Evolutionary conservation across 1,139 yeast genomes (phyloP).

Genomic region (Pichia sp.): DNA sequence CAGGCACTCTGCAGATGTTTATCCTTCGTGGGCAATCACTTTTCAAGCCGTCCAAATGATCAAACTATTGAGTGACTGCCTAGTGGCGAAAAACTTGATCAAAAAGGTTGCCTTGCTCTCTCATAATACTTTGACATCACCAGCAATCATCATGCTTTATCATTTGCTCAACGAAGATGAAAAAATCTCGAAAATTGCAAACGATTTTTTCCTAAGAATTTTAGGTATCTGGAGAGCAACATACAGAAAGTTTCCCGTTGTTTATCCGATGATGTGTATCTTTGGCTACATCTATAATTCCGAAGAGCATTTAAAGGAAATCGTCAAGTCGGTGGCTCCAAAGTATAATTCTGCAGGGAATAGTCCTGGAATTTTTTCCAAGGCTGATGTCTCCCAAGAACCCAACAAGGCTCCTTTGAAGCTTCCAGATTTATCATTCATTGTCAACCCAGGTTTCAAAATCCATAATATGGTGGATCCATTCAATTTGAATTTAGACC

Average conservation of each 20-base stretch:
- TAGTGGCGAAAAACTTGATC: conserved; percentile 47
- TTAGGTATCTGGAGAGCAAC: conserved; percentile 22
- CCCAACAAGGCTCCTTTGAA: conserved; percentile 4
- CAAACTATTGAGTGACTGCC: conserved; percentile 57
- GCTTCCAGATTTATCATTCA: conserved; percentile 18
- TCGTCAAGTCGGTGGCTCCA: conserved; percentile 22
- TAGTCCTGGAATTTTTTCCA: not conserved
- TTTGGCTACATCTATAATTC: conserved; percentile 25
- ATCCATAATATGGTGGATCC: not conserved
- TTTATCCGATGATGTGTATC: conserved; percentile 25
- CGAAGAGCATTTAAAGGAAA: conserved; percentile 32
- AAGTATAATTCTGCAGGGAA: not conserved
- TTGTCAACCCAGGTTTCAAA: conserved; percentile 14
- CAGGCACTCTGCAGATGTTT: conserved; percentile 49
- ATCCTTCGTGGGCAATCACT: conserved; percentile 81
- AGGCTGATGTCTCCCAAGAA: not conserved
- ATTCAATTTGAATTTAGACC: conserved; percentile 6
- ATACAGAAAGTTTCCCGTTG: conserved; percentile 34
- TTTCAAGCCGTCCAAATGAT: conserved; percentile 85
- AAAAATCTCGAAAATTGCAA: conserved; percentile 27
- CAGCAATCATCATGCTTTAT: conserved; percentile 68
- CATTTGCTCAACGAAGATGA: conserved; percentile 38
- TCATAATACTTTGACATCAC: conserved; percentile 56
- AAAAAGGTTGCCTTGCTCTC: conserved; percentile 54
- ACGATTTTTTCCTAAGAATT: conserved; percentile 24